Conservation (phyloP, 768 basidiomycete genomes). For the Auriscalpium microsporum region DNA sequence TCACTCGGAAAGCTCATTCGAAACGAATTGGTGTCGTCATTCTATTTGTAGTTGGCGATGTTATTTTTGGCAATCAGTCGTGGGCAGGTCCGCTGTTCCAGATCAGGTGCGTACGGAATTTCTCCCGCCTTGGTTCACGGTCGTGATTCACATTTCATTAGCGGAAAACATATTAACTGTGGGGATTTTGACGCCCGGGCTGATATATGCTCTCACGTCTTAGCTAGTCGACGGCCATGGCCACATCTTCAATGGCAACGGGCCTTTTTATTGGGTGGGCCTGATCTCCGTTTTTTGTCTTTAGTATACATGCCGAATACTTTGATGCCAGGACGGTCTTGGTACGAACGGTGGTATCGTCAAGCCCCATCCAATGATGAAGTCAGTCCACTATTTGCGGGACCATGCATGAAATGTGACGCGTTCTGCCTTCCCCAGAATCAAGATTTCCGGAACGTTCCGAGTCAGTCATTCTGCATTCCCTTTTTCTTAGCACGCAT, state of each 20-base stretch:
- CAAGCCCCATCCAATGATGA: conserved; percentile 33
- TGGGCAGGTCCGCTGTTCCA: conserved; percentile 51
- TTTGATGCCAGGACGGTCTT: conserved; percentile 19
- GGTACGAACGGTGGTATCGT: conserved; percentile 24
- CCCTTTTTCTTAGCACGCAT: background rate
- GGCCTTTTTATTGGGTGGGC: conserved; percentile 35
- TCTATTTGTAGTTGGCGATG: conserved; percentile 40
- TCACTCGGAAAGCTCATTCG: background rate
- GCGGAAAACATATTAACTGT: conserved; percentile 44
- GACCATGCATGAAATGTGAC: background rate
- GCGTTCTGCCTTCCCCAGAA: conserved; percentile 15
- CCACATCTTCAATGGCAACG: conserved; percentile 33
- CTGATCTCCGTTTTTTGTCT: background rate
- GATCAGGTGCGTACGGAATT: conserved; percentile 16
- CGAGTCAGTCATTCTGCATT: conserved; percentile 17
- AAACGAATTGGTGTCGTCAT: background rate
- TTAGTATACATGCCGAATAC: background rate
- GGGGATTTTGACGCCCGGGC: conserved; percentile 9
- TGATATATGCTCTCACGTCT: background rate
- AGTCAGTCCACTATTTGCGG: conserved; percentile 15
- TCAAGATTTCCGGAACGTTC: conserved; percentile 33
- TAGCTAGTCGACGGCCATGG: conserved; percentile 32
- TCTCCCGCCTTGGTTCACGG: background rate
- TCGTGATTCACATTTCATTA: conserved; percentile 11
- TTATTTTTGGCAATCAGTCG: conserved; percentile 42